These are phyloP conservation scores for Erigeron canadensis DNA, from an alignment of 129 eudicot species.

Conservation along the genomic window DNA sequence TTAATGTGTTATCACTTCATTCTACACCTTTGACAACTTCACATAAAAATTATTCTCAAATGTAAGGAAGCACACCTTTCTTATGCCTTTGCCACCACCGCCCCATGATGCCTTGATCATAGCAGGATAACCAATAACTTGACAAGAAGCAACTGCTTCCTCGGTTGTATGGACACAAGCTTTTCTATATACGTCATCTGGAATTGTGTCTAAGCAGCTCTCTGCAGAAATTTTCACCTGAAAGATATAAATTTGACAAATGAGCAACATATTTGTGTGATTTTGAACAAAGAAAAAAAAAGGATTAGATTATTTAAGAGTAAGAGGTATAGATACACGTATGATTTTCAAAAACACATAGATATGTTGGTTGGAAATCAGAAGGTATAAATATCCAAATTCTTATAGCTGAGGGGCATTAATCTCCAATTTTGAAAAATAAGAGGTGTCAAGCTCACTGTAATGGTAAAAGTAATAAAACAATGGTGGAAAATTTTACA, in stretches of 20 bases:
- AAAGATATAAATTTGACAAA: not conserved
- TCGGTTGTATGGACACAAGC: conserved; percentile 93
- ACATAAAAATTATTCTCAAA: not conserved
- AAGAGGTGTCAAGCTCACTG: not conserved
- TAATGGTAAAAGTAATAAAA: not conserved
- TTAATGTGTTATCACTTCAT: too few species aligned
- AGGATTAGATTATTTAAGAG: conserved; percentile 1
- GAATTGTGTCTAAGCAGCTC: conserved; percentile 73
- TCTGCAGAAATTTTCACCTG: conserved; percentile 84
- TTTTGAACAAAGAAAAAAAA: not conserved
- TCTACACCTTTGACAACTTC: too few species aligned
- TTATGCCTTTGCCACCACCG: conserved; percentile 98
- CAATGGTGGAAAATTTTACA: conserved; percentile 42
- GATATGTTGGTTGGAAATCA: not conserved
- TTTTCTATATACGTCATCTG: conserved; percentile 72
- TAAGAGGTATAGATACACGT: not conserved
- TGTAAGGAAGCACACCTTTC: conserved; percentile 61
- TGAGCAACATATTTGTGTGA: too few species aligned
- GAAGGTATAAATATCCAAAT: not conserved
- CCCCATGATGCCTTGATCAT: conserved; percentile 99
- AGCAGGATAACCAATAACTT: conserved; percentile 97
- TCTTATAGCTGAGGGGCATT: not conserved
- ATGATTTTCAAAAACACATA: not conserved
- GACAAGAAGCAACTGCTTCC: conserved; percentile 94
- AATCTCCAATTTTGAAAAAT: conserved; percentile 6